Evolutionary conservation across 192 early-diverging fungal genomes (phyloP), one percentile per base, ranked within the genome.

Genomic region (Diversispora eburnea): DNA sequence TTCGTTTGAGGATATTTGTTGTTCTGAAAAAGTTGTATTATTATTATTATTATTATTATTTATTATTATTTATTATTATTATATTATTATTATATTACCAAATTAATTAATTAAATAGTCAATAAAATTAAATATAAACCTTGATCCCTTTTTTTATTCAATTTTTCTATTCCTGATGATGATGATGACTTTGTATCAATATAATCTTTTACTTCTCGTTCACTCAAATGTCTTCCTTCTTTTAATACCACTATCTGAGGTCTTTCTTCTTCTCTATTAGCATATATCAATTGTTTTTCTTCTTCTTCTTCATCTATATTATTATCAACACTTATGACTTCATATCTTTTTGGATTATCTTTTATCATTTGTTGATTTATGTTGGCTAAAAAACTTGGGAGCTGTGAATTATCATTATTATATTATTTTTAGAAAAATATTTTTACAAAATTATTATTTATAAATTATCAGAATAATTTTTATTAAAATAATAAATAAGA

Each of bases 201-300:
- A 25, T 48, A 48, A 6, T n/a, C 12, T 67, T 49, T 67, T 8
- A 67, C 65, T 67, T 67, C 45, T 13, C n/a, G 2, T 25, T 67
- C 65, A 9, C 45, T 49, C 65, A 67, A 47, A 49, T 67, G 65
- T 48, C 48, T 67, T 13, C 65, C 65, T 49, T 67, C 65, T 67
- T 49, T 67, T 49, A 67, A 67, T 12, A 67, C 65, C 19, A 67
- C 65, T 48, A 67, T 67, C 15, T 67, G 65, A 13, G 65, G 65
- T 20, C 47, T 67, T 49, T 67, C 65, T 67, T 67, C 65, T 49
- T 67, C 65, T 25, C 47, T 43, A 17, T 10, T 43, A 22, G 60
- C 41, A 62, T 62, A 41, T 41, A 62, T 51, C 13, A 12, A 8
- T 51, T 51, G 33, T 42, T 41, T 15, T 17, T 62, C 41, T 15